Conservation (phyloP, 129 eudicot genomes). For the Arctium minus region DNA sequence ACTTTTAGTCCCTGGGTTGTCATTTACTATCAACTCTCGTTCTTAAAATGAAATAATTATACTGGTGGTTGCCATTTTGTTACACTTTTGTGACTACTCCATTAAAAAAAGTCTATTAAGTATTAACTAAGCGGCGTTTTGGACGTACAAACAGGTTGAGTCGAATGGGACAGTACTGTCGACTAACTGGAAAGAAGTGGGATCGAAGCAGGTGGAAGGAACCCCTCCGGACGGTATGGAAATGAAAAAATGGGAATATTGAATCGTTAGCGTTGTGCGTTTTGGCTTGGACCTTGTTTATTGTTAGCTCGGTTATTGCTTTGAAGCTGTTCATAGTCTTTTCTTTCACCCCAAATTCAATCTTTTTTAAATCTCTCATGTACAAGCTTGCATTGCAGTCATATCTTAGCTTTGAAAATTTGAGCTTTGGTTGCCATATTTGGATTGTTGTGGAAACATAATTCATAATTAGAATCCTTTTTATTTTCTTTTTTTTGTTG, state of each 20-base stretch:
- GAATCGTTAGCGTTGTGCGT: neutral
- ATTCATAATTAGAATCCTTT: neutral
- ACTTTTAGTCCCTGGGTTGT: neutral
- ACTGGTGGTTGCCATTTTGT: neutral
- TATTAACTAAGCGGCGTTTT: neutral
- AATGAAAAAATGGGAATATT: slow-evolving; percentile 78
- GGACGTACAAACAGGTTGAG: slow-evolving; percentile 51
- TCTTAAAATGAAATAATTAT: neutral
- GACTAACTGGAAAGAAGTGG: slow-evolving; percentile 97
- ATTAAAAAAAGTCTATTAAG: neutral
- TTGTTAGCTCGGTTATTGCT: slow-evolving; percentile 19
- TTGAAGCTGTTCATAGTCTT: slow-evolving; percentile 34
- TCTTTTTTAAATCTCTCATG: neutral
- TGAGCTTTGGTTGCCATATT: neutral
- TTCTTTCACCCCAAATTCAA: neutral
- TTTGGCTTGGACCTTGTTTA: neutral
- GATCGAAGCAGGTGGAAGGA: slow-evolving; percentile 79
- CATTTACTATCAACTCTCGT: neutral
- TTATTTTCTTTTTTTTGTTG: neutral
- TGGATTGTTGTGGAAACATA: neutral
- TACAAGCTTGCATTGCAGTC: neutral
- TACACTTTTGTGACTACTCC: neutral
- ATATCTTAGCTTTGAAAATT: neutral
- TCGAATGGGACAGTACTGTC: slow-evolving; percentile 95
- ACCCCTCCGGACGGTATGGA: slow-evolving; percentile 97